A percentile compares a stretch with the other conserved stretches of the same genome.
Evolutionary conservation across 768 basidiomycete species (phyloP).

Genomic region (Lactarius hengduanensis): DNA sequence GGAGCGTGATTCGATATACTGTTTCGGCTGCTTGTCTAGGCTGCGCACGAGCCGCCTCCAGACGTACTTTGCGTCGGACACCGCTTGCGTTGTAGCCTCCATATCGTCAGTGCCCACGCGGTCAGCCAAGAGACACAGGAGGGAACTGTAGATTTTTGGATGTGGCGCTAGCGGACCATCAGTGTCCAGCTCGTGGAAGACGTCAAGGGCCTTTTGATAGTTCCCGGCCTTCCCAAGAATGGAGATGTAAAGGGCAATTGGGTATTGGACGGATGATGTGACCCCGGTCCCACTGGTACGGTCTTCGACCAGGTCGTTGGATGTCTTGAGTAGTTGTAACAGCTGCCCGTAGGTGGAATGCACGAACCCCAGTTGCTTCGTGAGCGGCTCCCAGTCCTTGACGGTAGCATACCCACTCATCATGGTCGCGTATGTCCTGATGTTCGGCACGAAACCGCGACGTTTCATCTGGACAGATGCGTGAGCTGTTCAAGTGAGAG

Average conservation of each 20-base stretch:
- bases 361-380: conserved; percentile 62
- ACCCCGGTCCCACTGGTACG: conserved; percentile 40
- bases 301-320: conserved; percentile 44
- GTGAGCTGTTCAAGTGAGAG: background rate
- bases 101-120: conserved; percentile 30
- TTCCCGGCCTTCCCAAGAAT: conserved; percentile 60
- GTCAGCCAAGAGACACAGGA: conserved; percentile 53
- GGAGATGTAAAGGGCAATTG: conserved; percentile 61
- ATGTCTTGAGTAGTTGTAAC: conserved; percentile 49
- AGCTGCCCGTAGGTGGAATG: conserved; percentile 61
- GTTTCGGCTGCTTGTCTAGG: conserved; percentile 43
- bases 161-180: conserved; percentile 63
- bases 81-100: conserved; percentile 26
- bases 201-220: conserved; percentile 70
- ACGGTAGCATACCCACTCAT: conserved; percentile 63
- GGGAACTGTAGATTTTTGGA: conserved; percentile 58
- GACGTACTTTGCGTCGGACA: conserved; percentile 62
- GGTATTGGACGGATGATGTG: conserved; percentile 30
- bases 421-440: conserved; percentile 67
- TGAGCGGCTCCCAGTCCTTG: conserved; percentile 54
- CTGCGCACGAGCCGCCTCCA: conserved; percentile 66
- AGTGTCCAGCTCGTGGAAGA: conserved; percentile 66
- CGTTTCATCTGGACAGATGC: conserved; percentile 68
- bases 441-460: conserved; percentile 68
- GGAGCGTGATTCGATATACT: conserved; percentile 54